Base-by-base conservation (phyloP, 306 rosid species). In the Dalbergia cochinchinensis region DNA sequence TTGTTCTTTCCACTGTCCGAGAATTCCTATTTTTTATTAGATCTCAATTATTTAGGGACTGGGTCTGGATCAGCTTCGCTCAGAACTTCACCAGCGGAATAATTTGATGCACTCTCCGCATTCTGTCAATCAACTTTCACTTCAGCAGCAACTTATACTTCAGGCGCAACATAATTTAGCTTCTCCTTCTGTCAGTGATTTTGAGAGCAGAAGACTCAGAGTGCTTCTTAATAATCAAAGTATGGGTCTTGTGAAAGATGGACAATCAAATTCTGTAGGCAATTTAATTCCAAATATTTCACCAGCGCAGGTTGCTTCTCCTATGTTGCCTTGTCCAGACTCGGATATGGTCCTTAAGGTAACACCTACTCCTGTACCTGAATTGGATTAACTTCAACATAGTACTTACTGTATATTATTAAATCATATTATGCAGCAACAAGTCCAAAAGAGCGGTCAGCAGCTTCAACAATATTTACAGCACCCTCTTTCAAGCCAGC, bases 61-160 rank as follows among this genome's bases (percentile, higher is more conserved):
- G 97, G 94, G 89, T 50, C 60, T 84, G 66, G 90, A 91, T 50
- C 85, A 78, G 64, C 86, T 89, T 71, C 79, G 86, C 15, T 39
- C 90, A 61, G 94, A 87, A 50, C 77, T 82, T 82, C 80, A 77
- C 51, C 95, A 83, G 78, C 88, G 78, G 26, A 77, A 79, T 69
- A 76, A 81, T 58, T 73, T 90, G 87, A 69, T 79, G 81, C 91
- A 86, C 85, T 84, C 91, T 47, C 78, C 87, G 8, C 92, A 79
- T 69, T 63, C 92, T 58, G 80, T 82, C 41, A 79, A 79, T 86
- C 92, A 86, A 69, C 80, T 83, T 70, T 88, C 85, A 75, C 68
- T 61, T 44, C 83, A 82, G 84, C 96, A 88, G 77, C 92, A 87
- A 82, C 78, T 85, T 72, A 75, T 82, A 88, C 87, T 84, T 62